Base-by-base conservation (phyloP, 1,284 basidiomycete genomes). In the Pseudozyma sp. region DNA sequence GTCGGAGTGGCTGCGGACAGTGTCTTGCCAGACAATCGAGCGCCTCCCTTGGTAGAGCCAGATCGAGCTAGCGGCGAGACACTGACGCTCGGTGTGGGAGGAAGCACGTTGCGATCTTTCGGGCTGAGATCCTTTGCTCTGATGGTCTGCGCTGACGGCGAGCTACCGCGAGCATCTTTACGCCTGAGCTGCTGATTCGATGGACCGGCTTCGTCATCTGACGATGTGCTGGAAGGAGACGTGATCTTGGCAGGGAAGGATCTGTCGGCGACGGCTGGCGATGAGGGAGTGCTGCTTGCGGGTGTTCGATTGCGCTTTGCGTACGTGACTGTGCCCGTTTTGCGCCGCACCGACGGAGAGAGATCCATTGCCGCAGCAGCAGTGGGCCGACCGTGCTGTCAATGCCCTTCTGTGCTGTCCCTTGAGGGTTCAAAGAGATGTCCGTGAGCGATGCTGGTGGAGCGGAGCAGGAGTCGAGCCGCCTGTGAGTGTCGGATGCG, bases 311-410 rank as follows among this genome's bases (percentile, higher is more conserved):
- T 54, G 57, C 68, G 68, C 39, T 47, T 70, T 13, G 45, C 57
- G 40, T 70, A 70, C 9, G 68, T 70, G 61, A 65, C 62, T 33
- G 54, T 43, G 14, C 37, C 45, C 42, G 49, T 61, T 47, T 57
- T 70, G 34, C 54, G 68, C 16, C 58, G 68, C 54, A 56, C 43
- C 9, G 61, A 49, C 6, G 61, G 52, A 9, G 57, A 35, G 30
- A 60, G 33, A 29, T 70, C 68, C 68, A 70, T 64, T 44, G 11
- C 53, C 19, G 35, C 39, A 44, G 33, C 39, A 11, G 29, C n/a
- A 40, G 39, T 4, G 24, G n/a, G 50, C 50, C 39, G 39, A 34
- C 7, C 24, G 31, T 16, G 14, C 30, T 7, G 17, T 39, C 34
- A 34, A 4, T 6, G 17, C n/a, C 17, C 13, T 31, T 46, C n/a